These are phyloP conservation scores for Chamaecrista fasciculata DNA, from an alignment of 306 rosid species.

Conservation along the genomic window DNA sequence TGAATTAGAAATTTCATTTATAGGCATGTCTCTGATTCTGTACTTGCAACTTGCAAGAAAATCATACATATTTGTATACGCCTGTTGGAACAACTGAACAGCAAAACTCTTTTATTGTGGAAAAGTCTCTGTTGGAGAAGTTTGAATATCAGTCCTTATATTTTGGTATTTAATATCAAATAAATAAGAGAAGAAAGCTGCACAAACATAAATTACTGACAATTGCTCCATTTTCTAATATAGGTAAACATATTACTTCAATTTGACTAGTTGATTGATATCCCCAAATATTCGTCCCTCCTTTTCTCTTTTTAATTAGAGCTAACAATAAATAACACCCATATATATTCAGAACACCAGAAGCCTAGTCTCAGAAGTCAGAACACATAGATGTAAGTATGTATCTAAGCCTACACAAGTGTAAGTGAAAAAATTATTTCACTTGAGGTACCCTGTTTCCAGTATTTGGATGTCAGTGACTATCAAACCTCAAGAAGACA, in stretches of 20 bases:
- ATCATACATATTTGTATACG: neutral
- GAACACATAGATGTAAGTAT: neutral
- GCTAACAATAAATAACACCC: neutral
- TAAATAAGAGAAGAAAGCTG: neutral
- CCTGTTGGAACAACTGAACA: neutral
- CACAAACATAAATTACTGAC: neutral
- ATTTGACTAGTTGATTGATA: neutral
- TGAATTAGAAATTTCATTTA: conserved; percentile 5
- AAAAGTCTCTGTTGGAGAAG: neutral
- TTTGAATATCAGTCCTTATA: neutral
- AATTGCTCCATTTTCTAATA: neutral
- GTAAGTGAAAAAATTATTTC: neutral
- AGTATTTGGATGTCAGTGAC: neutral
- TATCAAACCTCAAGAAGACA: neutral
- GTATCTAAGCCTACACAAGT: neutral
- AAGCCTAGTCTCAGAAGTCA: neutral
- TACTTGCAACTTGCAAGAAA: neutral
- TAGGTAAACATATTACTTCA: neutral
- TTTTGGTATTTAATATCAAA: neutral
- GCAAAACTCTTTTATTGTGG: neutral
- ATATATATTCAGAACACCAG: neutral
- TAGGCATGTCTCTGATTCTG: neutral
- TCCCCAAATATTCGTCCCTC: neutral
- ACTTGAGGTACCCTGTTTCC: neutral
- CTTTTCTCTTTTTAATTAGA: neutral